Conservation (phyloP, 2,329 filamentous ascomycete species). For the Clarireedia paspali region DNA sequence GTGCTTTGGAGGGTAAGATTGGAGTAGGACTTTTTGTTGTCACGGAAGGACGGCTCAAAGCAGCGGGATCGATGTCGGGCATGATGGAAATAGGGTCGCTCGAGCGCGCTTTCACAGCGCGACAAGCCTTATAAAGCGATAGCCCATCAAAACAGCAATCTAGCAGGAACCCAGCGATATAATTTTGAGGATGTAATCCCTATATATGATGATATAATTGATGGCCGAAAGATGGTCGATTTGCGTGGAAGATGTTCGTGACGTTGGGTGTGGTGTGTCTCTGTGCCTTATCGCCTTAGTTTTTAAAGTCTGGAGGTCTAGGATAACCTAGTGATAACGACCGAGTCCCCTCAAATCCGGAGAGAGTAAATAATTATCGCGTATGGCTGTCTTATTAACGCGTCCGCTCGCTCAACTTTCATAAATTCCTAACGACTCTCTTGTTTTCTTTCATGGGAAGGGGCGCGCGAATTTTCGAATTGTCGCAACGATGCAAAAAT, state of each 20-base stretch:
- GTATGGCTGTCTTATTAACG: not conserved
- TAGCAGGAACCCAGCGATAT: conserved; percentile 19
- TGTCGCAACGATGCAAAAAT: conserved; percentile 28
- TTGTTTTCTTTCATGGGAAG: not conserved
- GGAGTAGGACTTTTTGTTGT: conserved; percentile 50
- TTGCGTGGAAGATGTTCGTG: conserved; percentile 10
- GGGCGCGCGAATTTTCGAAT: not conserved
- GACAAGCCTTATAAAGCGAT: conserved; percentile 16
- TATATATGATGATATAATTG: conserved; percentile 12
- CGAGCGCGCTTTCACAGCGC: conserved; percentile 22
- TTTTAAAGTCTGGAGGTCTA: conserved; percentile 7
- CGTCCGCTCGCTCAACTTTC: conserved; percentile 8
- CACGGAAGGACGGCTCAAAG: conserved; percentile 48
- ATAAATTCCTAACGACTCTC: not conserved
- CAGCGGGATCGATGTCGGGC: conserved; percentile 67
- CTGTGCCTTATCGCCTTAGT: conserved; percentile 6
- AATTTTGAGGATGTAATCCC: conserved; percentile 19
- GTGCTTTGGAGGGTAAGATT: conserved; percentile 50
- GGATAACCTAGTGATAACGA: conserved; percentile 1
- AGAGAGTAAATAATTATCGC: conserved; percentile 6
- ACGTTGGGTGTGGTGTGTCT: conserved; percentile 10
- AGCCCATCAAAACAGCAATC: conserved; percentile 23
- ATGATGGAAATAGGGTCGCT: conserved; percentile 34
- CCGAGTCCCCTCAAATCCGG: not conserved
- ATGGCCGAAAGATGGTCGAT: conserved; percentile 16